Evolutionary conservation across 2,329 filamentous ascomycete species (phyloP), one percentile per base, ranked within the genome.

Genomic region (Acephala macrosclerotiorum): DNA sequence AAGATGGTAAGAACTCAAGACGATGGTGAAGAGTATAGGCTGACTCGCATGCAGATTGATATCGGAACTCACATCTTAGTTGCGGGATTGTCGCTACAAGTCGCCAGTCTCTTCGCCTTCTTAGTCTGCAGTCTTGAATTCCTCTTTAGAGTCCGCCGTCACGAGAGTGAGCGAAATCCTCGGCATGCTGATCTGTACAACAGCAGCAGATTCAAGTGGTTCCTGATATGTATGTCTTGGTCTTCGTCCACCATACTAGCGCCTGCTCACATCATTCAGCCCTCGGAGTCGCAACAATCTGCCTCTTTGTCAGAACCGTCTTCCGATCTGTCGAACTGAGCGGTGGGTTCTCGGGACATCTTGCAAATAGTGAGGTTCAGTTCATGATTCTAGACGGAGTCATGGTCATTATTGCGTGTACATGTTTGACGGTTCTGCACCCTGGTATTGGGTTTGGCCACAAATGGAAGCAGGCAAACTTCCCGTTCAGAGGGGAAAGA

Each of bases 301-400:
- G 79, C 60, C 84, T 89, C 68, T 82, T 88, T 63, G 81, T 85
- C 20, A 78, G 87, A 26, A 85, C 81, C 45, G 80, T 85, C 33
- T 89, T 85, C 71, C 82, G 87, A 59, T 83, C 87, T n/a, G 82
- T 83, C 1, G 86, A 89, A 75, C 74, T 89, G 64, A 82, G 80
- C 63, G 79, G 83, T 40, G 86, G 86, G 3, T 88, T 84, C 78
- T 72, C 68, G 8, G 84, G 85, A 0, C 70, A 77, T 12, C 72
- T 89, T 63, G 83, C 85, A 62, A 77, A 76, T 63, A 75, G 83
- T 47, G 74, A 84, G 70, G 73, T 74, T 1, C 71, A 79, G 7
- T 84, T 84, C 67, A 82, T 84, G 69, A 76, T 75, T 2, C 71
- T 84, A 14, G 82, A 84, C 72, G 80, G 80, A 7, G 67, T 74